Conservation (phyloP, 2,329 filamentous ascomycete genomes). For the Verticillium dahliae region DNA sequence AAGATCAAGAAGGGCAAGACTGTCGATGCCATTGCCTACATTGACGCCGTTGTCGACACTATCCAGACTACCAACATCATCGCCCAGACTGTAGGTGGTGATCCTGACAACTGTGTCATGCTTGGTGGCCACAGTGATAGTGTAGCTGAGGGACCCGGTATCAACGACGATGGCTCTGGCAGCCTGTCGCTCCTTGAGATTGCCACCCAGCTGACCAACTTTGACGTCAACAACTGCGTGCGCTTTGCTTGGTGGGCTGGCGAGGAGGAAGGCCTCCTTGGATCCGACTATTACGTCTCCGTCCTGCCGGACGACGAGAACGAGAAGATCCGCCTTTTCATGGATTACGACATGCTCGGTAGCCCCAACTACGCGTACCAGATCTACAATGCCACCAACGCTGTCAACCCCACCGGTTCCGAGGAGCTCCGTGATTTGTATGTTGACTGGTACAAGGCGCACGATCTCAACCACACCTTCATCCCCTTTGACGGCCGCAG, state of each 20-base stretch:
- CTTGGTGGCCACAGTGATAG: slow-evolving; percentile 59
- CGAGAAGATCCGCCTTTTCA: slow-evolving; percentile 55
- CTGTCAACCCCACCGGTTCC: slow-evolving; percentile 62
- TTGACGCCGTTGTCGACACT: slow-evolving; percentile 48
- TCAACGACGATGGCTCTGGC: slow-evolving; percentile 74
- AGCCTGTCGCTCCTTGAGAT: slow-evolving; percentile 56
- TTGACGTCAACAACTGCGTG: slow-evolving; percentile 57
- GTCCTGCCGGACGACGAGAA: slow-evolving; percentile 52
- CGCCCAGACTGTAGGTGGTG: slow-evolving; percentile 53
- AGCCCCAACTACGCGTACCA: slow-evolving; percentile 60
- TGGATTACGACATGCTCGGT: slow-evolving; percentile 68
- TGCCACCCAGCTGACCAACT: slow-evolving; percentile 50
- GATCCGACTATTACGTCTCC: slow-evolving; percentile 55
- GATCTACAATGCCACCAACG: slow-evolving; percentile 68
- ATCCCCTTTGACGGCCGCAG: slow-evolving; percentile 73
- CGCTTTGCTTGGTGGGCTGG: slow-evolving; percentile 64
- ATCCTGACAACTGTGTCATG: slow-evolving; percentile 59
- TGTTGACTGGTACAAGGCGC: slow-evolving; percentile 56
- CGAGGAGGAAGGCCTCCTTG: slow-evolving; percentile 61
- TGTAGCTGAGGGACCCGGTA: slow-evolving; percentile 59
- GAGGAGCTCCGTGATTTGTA: slow-evolving; percentile 64
- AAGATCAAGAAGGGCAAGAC: slow-evolving; percentile 43
- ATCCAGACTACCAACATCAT: slow-evolving; percentile 55
- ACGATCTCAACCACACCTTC: slow-evolving; percentile 60
- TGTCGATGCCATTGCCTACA: slow-evolving; percentile 51